Evolutionary conservation across 1,284 basidiomycete species (phyloP).

Genomic region (Microbotryum intermedium): DNA sequence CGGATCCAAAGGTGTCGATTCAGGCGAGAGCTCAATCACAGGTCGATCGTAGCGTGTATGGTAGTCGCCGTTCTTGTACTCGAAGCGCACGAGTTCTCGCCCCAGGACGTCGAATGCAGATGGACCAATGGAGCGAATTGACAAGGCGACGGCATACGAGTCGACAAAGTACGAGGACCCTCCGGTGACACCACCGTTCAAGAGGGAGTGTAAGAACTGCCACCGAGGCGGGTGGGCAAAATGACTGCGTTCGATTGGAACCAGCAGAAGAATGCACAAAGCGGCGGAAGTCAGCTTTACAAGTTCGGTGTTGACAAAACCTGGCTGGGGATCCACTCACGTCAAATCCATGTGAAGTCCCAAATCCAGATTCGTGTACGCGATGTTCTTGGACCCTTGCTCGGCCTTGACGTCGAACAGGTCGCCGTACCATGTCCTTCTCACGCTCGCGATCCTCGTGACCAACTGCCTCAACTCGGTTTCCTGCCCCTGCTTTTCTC

Average conservation of each 20-base stretch:
- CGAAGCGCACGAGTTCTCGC: slow-evolving; percentile 63
- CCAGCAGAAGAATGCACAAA: neutral
- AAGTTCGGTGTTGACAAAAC: neutral
- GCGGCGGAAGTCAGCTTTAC: neutral
- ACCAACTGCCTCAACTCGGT: slow-evolving; percentile 57
- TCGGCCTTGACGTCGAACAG: slow-evolving; percentile 77
- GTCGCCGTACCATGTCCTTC: slow-evolving; percentile 80
- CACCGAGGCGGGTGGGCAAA: slow-evolving; percentile 81
- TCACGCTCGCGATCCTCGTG: slow-evolving; percentile 60
- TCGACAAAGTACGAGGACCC: slow-evolving; percentile 87
- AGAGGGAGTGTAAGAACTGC: slow-evolving; percentile 82
- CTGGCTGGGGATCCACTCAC: slow-evolving; percentile 46
- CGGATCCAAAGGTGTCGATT: neutral
- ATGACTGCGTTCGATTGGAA: slow-evolving; percentile 40
- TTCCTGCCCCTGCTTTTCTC: slow-evolving; percentile 48
- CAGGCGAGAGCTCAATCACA: slow-evolving; percentile 58
- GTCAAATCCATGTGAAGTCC: slow-evolving; percentile 87
- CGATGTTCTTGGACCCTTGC: slow-evolving; percentile 73
- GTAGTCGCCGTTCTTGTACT: slow-evolving; percentile 85
- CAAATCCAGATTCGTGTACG: slow-evolving; percentile 84
- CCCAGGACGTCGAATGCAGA: slow-evolving; percentile 55
- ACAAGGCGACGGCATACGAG: slow-evolving; percentile 57
- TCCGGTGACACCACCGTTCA: slow-evolving; percentile 65
- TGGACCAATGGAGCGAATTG: slow-evolving; percentile 50
- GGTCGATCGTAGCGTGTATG: slow-evolving; percentile 71